These are phyloP conservation scores for Vanilla planifolia DNA, from an alignment of 106 monocot genomes.

Conservation along the genomic window DNA sequence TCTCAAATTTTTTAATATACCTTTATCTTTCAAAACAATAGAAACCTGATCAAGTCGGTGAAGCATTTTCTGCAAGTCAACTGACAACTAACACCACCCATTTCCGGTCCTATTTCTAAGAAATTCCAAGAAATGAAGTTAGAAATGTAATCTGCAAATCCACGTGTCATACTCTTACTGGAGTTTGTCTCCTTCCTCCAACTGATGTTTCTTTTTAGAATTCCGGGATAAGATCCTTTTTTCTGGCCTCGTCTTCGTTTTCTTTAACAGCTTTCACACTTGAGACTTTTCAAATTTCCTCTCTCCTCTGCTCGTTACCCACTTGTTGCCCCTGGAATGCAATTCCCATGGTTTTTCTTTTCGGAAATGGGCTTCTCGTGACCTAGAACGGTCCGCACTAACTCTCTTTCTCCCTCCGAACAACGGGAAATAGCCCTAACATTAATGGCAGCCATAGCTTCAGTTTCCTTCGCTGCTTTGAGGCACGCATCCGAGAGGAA, in stretches of 20 bases:
- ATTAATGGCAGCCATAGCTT: conserved; percentile 9
- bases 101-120: too few species aligned
- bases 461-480: conserved; percentile 6
- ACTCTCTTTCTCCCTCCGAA: neutral
- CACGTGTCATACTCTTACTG: neutral
- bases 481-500: neutral
- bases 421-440: neutral
- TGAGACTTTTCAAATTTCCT: too few species aligned
- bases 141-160: too few species aligned
- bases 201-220: neutral
- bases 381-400: neutral
- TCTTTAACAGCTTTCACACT: too few species aligned
- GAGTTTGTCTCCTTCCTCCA: neutral
- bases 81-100: too few species aligned
- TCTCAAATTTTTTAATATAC: too few species aligned
- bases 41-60: too few species aligned
- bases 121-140: too few species aligned
- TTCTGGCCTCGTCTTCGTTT: neutral
- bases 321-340: neutral
- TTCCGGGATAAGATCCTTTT: conserved; percentile 5
- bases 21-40: too few species aligned
- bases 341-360: conserved; percentile 1
- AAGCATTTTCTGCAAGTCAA: too few species aligned
- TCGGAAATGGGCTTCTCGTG: neutral
- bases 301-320: neutral